A percentile compares a stretch with the other conserved stretches of the same genome.
Evolutionary conservation across 2,329 filamentous ascomycete species (phyloP).

Genomic region (Xylaria sp.): DNA sequence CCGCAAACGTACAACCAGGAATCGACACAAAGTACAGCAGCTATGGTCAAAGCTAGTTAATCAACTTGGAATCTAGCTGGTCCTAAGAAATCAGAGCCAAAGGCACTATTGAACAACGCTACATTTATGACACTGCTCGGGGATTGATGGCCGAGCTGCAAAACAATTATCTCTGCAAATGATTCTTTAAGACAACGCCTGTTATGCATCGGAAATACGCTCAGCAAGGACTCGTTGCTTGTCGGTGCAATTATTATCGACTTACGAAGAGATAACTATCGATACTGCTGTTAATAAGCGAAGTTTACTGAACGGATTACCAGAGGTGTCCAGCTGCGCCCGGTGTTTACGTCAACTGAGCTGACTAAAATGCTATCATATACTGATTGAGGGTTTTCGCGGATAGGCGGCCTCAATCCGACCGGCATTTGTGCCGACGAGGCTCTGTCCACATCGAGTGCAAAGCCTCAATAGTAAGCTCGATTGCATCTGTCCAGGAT

Average conservation of each 20-base stretch:
- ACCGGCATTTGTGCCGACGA: conserved; percentile 1
- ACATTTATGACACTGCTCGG: conserved; percentile 24
- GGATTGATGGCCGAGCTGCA: conserved; percentile 2
- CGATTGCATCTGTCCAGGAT: neutral
- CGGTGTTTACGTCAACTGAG: conserved; percentile 28
- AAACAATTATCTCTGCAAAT: neutral
- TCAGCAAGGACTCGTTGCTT: neutral
- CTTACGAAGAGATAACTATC: neutral
- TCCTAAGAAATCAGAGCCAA: neutral
- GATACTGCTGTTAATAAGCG: neutral
- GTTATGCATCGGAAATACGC: neutral
- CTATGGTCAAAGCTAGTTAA: neutral
- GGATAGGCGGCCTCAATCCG: conserved; percentile 11
- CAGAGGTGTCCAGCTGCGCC: conserved; percentile 20
- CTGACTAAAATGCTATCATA: neutral
- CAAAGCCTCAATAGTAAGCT: neutral
- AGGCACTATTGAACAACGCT: conserved; percentile 7
- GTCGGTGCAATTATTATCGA: neutral
- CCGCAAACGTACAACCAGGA: neutral
- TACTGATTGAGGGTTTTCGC: conserved; percentile 24
- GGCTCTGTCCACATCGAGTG: neutral
- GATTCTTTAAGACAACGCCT: neutral
- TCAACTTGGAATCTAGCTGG: neutral
- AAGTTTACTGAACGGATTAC: neutral
- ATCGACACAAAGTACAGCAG: neutral